Conservation (phyloP, 768 basidiomycete species). For the Collybiopsis luxurians region DNA sequence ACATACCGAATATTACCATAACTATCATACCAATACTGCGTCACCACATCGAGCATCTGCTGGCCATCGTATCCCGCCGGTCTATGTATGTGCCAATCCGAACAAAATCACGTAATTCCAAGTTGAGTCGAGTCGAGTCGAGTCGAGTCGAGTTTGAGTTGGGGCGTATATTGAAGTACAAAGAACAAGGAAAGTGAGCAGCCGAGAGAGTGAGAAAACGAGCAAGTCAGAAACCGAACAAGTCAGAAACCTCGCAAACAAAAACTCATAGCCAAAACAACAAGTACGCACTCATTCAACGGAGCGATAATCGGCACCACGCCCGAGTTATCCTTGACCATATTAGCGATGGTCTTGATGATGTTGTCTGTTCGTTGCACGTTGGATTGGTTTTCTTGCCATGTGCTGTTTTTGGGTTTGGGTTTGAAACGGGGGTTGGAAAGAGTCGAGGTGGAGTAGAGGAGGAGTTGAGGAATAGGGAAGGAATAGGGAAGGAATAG, state of each 20-base stretch:
- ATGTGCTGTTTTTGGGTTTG: too few relatives aligned
- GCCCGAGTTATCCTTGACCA: conserved; percentile 60
- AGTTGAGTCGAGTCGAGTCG: too few relatives aligned
- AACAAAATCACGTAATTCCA: too few relatives aligned
- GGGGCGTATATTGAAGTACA: too few relatives aligned
- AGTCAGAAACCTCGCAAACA: too few relatives aligned
- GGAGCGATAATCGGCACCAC: conserved; percentile 71
- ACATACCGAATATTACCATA: conserved; percentile 69
- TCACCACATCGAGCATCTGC: conserved; percentile 33
- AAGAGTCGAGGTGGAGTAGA: conserved; percentile 23
- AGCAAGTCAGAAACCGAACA: neutral
- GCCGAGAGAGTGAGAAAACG: neutral
- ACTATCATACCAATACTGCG: conserved; percentile 72
- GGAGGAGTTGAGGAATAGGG: conserved; percentile 11
- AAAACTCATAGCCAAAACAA: too few relatives aligned
- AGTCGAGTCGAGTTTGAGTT: too few relatives aligned
- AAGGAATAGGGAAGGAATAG: too few relatives aligned
- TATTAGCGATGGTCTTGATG: conserved; percentile 57
- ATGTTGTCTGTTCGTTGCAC: conserved; percentile 65
- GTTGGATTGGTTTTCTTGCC: conserved; percentile 67
- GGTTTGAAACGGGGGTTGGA: conserved; percentile 7
- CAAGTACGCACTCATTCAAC: conserved; percentile 84
- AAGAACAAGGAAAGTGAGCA: neutral
- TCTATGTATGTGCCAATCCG: too few relatives aligned
- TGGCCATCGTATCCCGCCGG: conserved; percentile 51